Evolutionary conservation across 306 rosid genomes (phyloP), one percentile per base, ranked within the genome.

Genomic region (Quercus berberidifolia): DNA sequence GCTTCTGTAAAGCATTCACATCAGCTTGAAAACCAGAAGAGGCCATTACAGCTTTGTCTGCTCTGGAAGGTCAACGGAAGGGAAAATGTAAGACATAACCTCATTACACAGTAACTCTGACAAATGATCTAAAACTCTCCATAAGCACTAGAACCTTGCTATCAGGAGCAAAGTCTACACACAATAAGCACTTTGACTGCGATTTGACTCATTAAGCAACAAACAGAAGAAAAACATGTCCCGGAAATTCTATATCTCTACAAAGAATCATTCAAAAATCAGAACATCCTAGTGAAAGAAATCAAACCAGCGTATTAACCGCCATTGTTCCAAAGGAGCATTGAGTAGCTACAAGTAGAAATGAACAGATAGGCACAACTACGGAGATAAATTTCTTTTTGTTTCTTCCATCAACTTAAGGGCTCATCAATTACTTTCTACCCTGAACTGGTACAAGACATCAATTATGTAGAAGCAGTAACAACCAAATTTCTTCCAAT

Each of bases 11-110:
- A 55, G 99, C 99, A 80, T 88, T 91, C 35, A 95, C 99, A 84
- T 95, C 99, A 71, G 99, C 99, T 89, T 95, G 99, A 86, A 95
- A 95, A 54, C 99, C 99, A 76, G 99, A 95, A 41, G 97, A 92
- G 33, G 97, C 98, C 94, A 94, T 83, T 70, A 88, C 91, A 49
- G 67, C 43, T 74, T 92, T 94, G 2, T 92, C 97, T 5, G 98
- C 97, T 56, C 98, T 94, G 94, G 64, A 77, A 71, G 74, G 57
- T 73, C 43, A 68, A 67, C 49, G 54, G 35, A 73, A 25, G 71
- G 65, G 76, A 35, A 78, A 28, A 77, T 3, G 25, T 41, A 55
- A 35, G 19, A 33, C 3, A 20, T 62, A 60, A 25, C 31, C 51
- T 6, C 68, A 77, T 17, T 31, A 72, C 49, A 23, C 4, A 2